Conservation (phyloP, 768 basidiomycete species). For the Lactifluus piperatus region DNA sequence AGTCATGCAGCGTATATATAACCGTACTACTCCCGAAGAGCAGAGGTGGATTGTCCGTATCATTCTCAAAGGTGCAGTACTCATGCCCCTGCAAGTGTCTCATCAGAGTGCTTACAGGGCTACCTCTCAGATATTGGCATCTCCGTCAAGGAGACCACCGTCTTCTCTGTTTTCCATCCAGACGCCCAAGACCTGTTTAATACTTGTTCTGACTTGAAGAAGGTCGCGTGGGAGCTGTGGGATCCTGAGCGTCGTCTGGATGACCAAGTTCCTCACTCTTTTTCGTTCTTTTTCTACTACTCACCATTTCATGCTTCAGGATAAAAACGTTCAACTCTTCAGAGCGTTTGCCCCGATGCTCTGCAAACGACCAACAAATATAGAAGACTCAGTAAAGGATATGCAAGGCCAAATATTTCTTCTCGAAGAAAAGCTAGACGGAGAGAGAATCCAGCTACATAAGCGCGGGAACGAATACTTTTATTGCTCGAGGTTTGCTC, state of each 20-base stretch:
- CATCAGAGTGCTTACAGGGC: neutral
- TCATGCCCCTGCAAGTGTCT: neutral
- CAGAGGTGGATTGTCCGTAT: constrained; percentile 96
- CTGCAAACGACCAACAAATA: constrained; percentile 78
- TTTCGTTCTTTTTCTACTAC: neutral
- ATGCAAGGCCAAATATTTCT: constrained; percentile 76
- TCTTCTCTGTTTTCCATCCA: constrained; percentile 86
- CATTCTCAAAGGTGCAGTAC: constrained; percentile 73
- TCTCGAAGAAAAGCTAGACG: constrained; percentile 96
- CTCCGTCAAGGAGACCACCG: constrained; percentile 88
- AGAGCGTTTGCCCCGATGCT: constrained; percentile 91
- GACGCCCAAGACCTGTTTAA: constrained; percentile 94
- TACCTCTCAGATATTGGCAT: constrained; percentile 69
- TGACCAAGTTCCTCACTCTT: constrained; percentile 36
- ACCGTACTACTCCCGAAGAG: constrained; percentile 74
- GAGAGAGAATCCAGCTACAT: constrained; percentile 93
- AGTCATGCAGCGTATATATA: constrained; percentile 68
- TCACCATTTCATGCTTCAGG: constrained; percentile 34
- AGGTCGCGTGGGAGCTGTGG: constrained; percentile 83
- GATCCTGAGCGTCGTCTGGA: constrained; percentile 62
- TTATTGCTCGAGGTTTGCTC: constrained; percentile 76
- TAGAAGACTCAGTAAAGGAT: constrained; percentile 76
- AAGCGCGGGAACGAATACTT: constrained; percentile 86
- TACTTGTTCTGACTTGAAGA: constrained; percentile 93
- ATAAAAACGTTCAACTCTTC: constrained; percentile 77